Percentiles rank a stretch among this genome's conserved stretches.
Evolutionary conservation across 2,329 filamentous ascomycete species (phyloP).

Genomic region (Akanthomyces dipterigenus): DNA sequence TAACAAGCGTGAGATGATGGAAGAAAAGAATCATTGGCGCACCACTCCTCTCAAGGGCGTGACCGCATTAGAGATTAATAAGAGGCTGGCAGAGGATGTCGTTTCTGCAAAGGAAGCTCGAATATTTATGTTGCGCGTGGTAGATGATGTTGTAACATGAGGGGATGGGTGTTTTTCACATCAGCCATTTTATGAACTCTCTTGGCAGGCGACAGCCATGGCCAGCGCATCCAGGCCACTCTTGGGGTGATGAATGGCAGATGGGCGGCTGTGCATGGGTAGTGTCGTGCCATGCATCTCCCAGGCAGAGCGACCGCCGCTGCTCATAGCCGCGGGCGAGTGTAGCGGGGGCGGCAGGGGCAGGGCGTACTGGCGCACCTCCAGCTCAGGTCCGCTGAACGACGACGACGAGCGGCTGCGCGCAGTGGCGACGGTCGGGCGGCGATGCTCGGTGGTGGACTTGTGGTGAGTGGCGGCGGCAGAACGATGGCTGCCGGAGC

Average conservation of each 20-base stretch:
- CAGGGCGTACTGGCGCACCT: conserved; percentile 34
- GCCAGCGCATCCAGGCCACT: conserved; percentile 50
- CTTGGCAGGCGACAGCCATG: conserved; percentile 47
- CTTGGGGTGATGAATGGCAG: conserved; percentile 35
- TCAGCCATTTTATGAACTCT: conserved; percentile 22
- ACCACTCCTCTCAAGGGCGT: neutral
- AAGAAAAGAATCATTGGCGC: neutral
- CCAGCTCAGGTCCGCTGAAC: conserved; percentile 22
- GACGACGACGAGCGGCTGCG: conserved; percentile 25
- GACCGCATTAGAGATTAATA: conserved; percentile 7
- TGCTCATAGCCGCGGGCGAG: conserved; percentile 26
- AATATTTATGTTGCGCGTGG: neutral
- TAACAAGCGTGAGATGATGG: neutral
- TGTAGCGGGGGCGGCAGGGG: conserved; percentile 27
- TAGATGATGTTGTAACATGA: neutral
- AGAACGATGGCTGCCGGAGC: conserved; percentile 29
- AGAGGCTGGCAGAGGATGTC: conserved; percentile 3
- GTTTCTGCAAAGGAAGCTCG: neutral
- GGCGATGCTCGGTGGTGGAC: conserved; percentile 10
- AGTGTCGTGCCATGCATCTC: conserved; percentile 40
- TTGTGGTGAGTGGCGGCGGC: conserved; percentile 28
- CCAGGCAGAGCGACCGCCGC: conserved; percentile 28
- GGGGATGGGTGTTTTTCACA: neutral
- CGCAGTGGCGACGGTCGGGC: neutral
- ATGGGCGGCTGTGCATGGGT: conserved; percentile 39